A percentile compares a stretch with the other conserved stretches of the same genome.
These are phyloP conservation scores for Escallonia rubra DNA, from an alignment of 129 eudicot species.

Conservation along the genomic window DNA sequence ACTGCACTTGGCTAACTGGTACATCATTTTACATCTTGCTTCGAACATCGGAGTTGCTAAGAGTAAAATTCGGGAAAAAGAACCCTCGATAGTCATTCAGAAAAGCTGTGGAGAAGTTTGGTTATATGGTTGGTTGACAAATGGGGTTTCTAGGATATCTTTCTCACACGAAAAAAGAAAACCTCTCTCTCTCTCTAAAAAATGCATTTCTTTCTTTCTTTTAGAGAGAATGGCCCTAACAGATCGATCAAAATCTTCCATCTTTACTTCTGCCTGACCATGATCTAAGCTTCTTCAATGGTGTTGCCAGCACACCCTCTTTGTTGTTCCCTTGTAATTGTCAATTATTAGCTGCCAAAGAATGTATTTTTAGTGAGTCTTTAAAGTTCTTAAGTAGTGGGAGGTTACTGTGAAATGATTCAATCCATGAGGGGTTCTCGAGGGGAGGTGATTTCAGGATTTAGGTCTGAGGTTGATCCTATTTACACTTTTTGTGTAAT, in stretches of 20 bases:
- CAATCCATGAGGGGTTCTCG: conserved; percentile 39
- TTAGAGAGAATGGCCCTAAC: conserved; percentile 63
- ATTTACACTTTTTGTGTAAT: conserved; percentile 11
- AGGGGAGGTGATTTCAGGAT: conserved; percentile 47
- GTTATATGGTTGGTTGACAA: no score
- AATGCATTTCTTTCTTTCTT: conserved; percentile 23
- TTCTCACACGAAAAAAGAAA: conserved; percentile 26
- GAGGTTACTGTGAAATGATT: conserved; percentile 35
- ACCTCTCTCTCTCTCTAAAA: conserved; percentile 40
- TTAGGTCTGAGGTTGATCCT: conserved; percentile 82
- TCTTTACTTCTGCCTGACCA: conserved; percentile 33
- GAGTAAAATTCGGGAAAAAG: no score
- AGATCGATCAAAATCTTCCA: conserved; percentile 68
- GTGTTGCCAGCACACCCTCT: conserved; percentile 29
- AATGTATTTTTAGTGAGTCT: background rate
- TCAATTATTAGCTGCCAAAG: conserved; percentile 18
- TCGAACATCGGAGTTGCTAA: no score
- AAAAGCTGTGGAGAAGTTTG: no score
- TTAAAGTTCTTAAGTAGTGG: background rate
- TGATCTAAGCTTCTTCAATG: conserved; percentile 81
- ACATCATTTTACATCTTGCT: no score
- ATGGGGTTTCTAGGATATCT: conserved; percentile 97
- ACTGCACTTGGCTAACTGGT: no score
- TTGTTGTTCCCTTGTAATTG: conserved; percentile 21
- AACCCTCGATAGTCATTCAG: no score